Conservation (phyloP, 768 basidiomycete species). For the Leccinum variicolor region DNA sequence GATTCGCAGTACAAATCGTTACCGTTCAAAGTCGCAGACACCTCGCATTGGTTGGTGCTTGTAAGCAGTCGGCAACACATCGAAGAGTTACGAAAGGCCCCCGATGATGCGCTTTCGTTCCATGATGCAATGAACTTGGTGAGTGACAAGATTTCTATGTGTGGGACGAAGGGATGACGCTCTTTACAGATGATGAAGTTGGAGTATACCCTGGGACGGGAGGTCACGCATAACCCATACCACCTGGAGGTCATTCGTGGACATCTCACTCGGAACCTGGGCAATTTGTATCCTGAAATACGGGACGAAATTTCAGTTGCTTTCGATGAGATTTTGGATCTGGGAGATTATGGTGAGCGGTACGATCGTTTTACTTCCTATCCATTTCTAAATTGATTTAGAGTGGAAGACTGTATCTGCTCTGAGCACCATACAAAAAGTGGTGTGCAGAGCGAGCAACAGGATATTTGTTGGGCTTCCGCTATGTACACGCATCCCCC, state of each 20-base stretch:
- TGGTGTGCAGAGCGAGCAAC: neutral
- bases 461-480: neutral
- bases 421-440: neutral
- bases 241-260: slow-evolving; percentile 29
- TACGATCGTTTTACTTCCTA: neutral
- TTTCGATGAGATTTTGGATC: too few species aligned
- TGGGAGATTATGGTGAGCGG: neutral
- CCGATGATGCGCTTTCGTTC: slow-evolving; percentile 39
- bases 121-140: slow-evolving; percentile 30
- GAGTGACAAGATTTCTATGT: neutral
- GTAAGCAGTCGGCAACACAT: neutral
- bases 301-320: too few species aligned
- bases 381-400: neutral
- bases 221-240: slow-evolving; percentile 30
- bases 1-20: neutral
- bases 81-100: slow-evolving; percentile 31
- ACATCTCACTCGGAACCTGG: slow-evolving; percentile 36
- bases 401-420: neutral
- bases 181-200: slow-evolving; percentile 32
- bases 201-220: slow-evolving; percentile 37
- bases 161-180: neutral
- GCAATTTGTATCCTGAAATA: too few species aligned
- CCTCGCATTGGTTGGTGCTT: neutral
- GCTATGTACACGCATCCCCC: neutral
- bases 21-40: neutral